These are phyloP conservation scores for Achlya hypogyna DNA, from an alignment of 352 stramenopile species.

Conservation along the genomic window DNA sequence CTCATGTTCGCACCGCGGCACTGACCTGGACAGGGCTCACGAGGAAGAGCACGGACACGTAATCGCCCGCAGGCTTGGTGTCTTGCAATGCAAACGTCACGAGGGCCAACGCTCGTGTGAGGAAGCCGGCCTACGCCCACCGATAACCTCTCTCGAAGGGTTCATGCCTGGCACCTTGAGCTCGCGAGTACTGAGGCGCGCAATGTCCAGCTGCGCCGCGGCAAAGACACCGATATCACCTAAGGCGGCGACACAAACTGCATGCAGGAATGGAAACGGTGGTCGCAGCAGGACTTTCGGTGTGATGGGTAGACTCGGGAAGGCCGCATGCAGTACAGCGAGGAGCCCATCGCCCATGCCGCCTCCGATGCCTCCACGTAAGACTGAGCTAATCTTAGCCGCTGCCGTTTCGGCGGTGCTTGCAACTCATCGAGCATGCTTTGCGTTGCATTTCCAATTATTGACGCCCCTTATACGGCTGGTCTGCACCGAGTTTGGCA, in stretches of 20 bases:
- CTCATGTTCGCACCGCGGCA: not conserved
- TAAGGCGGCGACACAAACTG: constrained; percentile 62
- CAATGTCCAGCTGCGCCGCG: constrained; percentile 50
- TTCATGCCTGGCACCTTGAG: constrained; percentile 38
- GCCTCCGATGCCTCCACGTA: not conserved
- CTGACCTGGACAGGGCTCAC: constrained; percentile 75
- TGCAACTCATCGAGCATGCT: no score
- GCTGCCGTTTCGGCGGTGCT: no score
- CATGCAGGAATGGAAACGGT: constrained; percentile 79
- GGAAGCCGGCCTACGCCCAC: constrained; percentile 48
- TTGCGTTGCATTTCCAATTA: no score
- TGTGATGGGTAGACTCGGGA: constrained; percentile 29
- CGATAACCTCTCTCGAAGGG: no score
- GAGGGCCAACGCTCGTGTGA: constrained; percentile 66
- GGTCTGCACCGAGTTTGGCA: no score
- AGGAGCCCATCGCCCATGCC: not conserved
- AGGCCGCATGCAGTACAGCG: not conserved
- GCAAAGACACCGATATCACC: constrained; percentile 54
- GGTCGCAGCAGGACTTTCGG: constrained; percentile 56
- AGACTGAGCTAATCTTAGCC: no score
- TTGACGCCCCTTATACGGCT: no score
- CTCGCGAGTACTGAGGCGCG: constrained; percentile 50
- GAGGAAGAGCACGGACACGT: constrained; percentile 59
- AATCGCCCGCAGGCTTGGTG: constrained; percentile 26
- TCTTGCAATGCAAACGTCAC: constrained; percentile 47